Evolutionary conservation across 1,284 basidiomycete species (phyloP).

Genomic region (Malassezia japonica): DNA sequence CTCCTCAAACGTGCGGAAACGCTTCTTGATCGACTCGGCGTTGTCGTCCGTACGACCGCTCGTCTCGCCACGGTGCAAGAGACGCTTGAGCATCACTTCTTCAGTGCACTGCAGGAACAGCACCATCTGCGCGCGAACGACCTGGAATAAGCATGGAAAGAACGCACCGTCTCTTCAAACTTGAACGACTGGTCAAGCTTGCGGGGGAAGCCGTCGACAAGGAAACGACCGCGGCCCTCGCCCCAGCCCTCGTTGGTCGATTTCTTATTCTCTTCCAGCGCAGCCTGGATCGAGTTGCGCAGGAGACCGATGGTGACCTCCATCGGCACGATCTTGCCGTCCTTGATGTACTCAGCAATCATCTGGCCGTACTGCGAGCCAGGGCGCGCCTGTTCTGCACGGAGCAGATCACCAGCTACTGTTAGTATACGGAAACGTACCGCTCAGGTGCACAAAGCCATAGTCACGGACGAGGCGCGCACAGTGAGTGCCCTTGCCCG

Average conservation of each 20-base stretch:
- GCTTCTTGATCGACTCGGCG: slow-evolving; percentile 85
- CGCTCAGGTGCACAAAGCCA: slow-evolving; percentile 86
- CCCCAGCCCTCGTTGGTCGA: slow-evolving; percentile 54
- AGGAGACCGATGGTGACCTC: slow-evolving; percentile 92
- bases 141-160: slow-evolving; percentile 51
- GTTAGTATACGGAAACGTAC: slow-evolving; percentile 50
- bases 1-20: slow-evolving; percentile 87
- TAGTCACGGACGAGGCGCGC: slow-evolving; percentile 75
- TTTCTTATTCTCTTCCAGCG: slow-evolving; percentile 49
- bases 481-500: slow-evolving; percentile 96
- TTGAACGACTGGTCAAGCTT: slow-evolving; percentile 95
- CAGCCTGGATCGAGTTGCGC: slow-evolving; percentile 77
- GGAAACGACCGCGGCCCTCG: slow-evolving; percentile 69
- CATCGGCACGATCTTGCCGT: slow-evolving; percentile 91
- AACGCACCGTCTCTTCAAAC: slow-evolving; percentile 75
- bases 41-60: slow-evolving; percentile 95
- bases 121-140: slow-evolving; percentile 69
- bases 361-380: slow-evolving; percentile 76
- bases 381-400: slow-evolving; percentile 79
- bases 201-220: slow-evolving; percentile 94
- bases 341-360: slow-evolving; percentile 79
- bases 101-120: slow-evolving; percentile 85
- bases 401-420: slow-evolving; percentile 85
- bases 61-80: slow-evolving; percentile 83
- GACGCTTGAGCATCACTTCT: slow-evolving; percentile 72